Evolutionary conservation across 208 protist genomes (phyloP).

Genomic region (Tritrichomonas musculus): DNA sequence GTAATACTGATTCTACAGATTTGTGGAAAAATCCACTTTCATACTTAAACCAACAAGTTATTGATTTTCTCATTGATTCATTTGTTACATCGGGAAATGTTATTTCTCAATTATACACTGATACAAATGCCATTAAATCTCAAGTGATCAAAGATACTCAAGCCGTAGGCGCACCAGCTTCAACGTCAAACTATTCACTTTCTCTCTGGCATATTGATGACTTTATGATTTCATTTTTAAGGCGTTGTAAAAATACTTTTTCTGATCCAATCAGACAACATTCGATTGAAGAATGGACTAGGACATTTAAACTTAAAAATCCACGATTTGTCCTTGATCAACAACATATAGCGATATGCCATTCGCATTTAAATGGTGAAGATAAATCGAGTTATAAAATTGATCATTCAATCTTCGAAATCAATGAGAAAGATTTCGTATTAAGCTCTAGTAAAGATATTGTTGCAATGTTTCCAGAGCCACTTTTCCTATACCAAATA

Average conservation of each 20-base stretch:
- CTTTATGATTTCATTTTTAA: neutral
- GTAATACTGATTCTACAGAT: neutral
- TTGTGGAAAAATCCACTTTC: neutral
- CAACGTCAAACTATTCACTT: neutral
- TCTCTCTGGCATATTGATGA: neutral
- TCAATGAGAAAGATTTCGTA: neutral
- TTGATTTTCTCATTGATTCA: neutral
- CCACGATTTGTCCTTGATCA: neutral
- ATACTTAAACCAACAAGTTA: neutral
- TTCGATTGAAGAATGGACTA: neutral
- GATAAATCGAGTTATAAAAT: neutral
- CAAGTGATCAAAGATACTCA: neutral
- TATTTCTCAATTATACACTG: conserved; percentile 11
- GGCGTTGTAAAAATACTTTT: neutral
- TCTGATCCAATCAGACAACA: neutral
- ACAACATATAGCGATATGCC: neutral
- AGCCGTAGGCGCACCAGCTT: too few relatives aligned
- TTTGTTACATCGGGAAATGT: neutral
- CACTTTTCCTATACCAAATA: neutral
- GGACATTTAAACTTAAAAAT: too few relatives aligned
- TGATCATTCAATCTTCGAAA: neutral
- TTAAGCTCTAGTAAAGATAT: neutral
- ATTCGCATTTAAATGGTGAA: neutral
- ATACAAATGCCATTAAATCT: neutral
- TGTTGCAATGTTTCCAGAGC: neutral